These are phyloP conservation scores for Xylaria sp. DNA, from an alignment of 495 filamentous ascomycete genomes.

Conservation along the genomic window DNA sequence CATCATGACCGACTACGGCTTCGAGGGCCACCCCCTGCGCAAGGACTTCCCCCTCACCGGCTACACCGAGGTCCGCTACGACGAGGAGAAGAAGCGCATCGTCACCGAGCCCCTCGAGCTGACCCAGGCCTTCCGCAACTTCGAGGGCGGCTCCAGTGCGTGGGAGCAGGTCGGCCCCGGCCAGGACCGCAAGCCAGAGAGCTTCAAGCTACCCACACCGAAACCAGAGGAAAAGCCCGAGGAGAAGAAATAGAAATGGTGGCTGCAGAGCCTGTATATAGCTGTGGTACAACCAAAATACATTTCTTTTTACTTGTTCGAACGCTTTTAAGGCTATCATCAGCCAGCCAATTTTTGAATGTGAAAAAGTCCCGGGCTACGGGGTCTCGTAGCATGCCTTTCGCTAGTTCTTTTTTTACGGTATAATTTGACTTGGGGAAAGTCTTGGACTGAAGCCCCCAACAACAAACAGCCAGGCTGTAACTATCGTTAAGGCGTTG, in stretches of 20 bases:
- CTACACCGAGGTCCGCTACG: slow-evolving; percentile 97
- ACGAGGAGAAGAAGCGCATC: slow-evolving; percentile 99
- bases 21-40: slow-evolving; percentile 95
- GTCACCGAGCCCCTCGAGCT: slow-evolving; percentile 96
- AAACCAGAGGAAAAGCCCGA: slow-evolving; percentile 92
- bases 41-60: slow-evolving; percentile 99
- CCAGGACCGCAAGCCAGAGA: slow-evolving; percentile 78
- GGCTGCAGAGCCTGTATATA: slow-evolving; percentile 42
- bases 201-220: slow-evolving; percentile 92
- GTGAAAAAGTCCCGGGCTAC: too few species aligned
- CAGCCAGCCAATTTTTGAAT: too few species aligned
- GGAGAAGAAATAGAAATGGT: slow-evolving; percentile 81
- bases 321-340: too few species aligned
- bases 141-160: slow-evolving; percentile 80
- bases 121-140: slow-evolving; percentile 99
- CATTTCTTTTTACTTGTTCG: slow-evolving; percentile 11
- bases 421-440: too few species aligned
- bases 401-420: too few species aligned
- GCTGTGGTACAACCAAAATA: slow-evolving; percentile 35
- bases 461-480: too few species aligned
- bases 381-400: not conserved
- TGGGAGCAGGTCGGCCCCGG: slow-evolving; percentile 95
- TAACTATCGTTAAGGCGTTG: too few species aligned
- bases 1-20: slow-evolving; percentile 99
- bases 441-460: too few species aligned